Percentiles rank a stretch among this genome's conserved stretches.
phyloP scores from a whole-genome alignment of 441 rosid genomes.

The Bocquillonia castaneifolia region DNA sequence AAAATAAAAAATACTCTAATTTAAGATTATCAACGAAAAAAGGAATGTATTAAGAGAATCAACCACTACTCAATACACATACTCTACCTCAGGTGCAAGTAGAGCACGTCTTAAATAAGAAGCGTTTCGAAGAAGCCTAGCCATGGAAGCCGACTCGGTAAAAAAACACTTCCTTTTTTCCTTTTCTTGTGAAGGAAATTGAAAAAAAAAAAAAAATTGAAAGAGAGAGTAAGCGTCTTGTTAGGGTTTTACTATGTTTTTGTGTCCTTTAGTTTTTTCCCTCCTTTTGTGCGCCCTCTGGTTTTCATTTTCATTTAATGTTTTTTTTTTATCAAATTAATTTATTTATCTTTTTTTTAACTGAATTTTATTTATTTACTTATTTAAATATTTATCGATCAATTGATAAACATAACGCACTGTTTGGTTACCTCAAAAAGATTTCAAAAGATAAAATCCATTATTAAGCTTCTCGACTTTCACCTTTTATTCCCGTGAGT shows the following conservation, averaged over 20 bases:
- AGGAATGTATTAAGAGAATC: neutral
- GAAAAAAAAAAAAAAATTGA: neutral
- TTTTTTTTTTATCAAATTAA: neutral
- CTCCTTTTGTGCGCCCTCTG: neutral
- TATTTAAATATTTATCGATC: too few species aligned
- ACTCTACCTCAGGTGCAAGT: constrained; percentile 47
- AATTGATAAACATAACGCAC: too few species aligned
- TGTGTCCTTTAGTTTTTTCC: neutral
- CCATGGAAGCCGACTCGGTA: constrained; percentile 43
- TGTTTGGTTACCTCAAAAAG: too few species aligned
- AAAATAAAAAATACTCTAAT: neutral
- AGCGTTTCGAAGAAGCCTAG: constrained; percentile 55
- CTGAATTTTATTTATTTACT: too few species aligned
- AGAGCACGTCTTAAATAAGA: constrained; percentile 45
- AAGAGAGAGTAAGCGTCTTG: neutral
- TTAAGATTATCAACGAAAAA: too few species aligned
- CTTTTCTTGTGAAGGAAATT: neutral
- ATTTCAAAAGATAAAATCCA: too few species aligned
- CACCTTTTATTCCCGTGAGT: too few species aligned
- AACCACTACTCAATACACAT: too few species aligned
- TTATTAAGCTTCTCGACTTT: too few species aligned
- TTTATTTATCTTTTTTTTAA: too few species aligned
- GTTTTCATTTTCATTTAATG: too few species aligned
- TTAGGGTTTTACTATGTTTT: constrained; percentile 1
- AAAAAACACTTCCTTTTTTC: too few species aligned